These are phyloP conservation scores for Crinitomyces ghanaensis DNA, from an alignment of 805 yeast genomes.

Conservation along the genomic window DNA sequence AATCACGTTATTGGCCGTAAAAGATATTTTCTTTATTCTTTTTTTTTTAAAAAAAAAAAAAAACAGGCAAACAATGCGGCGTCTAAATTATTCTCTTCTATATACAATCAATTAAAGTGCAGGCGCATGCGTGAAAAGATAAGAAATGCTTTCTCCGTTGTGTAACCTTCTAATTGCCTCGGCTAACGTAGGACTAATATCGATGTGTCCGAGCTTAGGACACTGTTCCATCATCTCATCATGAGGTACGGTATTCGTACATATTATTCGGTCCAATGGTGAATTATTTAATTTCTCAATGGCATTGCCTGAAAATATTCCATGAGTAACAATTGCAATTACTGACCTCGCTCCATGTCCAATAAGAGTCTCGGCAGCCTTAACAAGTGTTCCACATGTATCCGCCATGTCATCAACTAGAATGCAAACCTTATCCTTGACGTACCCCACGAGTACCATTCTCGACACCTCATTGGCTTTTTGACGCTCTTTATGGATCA, in stretches of 20 bases:
- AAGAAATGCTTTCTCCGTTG: conserved; percentile 91
- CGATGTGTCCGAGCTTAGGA: conserved; percentile 67
- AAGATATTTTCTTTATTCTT: too few species aligned
- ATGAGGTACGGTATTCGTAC: conserved; percentile 90
- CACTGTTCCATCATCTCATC: conserved; percentile 48
- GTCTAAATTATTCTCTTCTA: too few species aligned
- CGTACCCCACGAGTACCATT: conserved; percentile 97
- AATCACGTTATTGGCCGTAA: too few species aligned
- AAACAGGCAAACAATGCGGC: too few species aligned
- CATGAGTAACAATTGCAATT: conserved; percentile 91
- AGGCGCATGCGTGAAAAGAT: conserved; percentile 65
- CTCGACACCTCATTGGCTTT: conserved; percentile 89
- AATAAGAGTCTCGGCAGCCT: conserved; percentile 81
- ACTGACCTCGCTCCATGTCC: conserved; percentile 76
- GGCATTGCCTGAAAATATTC: conserved; percentile 82
- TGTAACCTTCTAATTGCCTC: conserved; percentile 92
- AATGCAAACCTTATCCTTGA: conserved; percentile 66
- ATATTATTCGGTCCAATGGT: conserved; percentile 60
- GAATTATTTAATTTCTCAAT: conserved; percentile 57
- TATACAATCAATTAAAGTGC: too few species aligned
- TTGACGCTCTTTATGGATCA: conserved; percentile 92
- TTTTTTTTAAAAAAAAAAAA: too few species aligned
- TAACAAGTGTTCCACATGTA: conserved; percentile 92
- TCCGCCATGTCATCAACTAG: conserved; percentile 97
- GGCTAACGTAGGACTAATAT: conserved; percentile 76